A percentile compares a stretch with the other conserved stretches of the same genome.
These are phyloP conservation scores for Favolaschia claudopus DNA, from an alignment of 768 basidiomycete genomes.

Conservation along the genomic window DNA sequence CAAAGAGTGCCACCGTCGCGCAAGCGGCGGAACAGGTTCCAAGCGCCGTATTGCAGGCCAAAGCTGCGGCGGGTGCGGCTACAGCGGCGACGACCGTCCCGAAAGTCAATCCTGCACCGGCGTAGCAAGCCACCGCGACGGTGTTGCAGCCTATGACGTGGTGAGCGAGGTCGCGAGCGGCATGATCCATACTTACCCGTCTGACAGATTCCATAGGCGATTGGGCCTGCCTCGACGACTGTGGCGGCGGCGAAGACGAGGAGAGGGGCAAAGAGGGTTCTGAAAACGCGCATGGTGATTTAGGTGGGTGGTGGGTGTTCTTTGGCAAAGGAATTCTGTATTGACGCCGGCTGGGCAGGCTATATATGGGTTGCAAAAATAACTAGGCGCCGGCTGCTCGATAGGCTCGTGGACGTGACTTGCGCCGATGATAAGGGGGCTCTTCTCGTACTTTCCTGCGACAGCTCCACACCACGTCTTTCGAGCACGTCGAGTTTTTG, in stretches of 20 bases:
- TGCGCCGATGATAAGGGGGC: too few relatives aligned
- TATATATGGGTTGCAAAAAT: too few relatives aligned
- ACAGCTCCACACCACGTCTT: too few relatives aligned
- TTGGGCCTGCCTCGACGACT: constrained; percentile 37
- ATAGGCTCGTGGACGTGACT: too few relatives aligned
- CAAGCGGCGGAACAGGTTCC: constrained; percentile 53
- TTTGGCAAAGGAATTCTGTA: too few relatives aligned
- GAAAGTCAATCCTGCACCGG: constrained; percentile 47
- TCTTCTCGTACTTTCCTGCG: too few relatives aligned
- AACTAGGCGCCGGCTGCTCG: too few relatives aligned
- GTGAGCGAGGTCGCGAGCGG: not conserved
- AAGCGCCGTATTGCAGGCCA: constrained; percentile 49
- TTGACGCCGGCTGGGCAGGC: too few relatives aligned
- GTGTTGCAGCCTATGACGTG: constrained; percentile 41
- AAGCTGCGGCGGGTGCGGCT: constrained; percentile 41
- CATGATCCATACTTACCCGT: constrained; percentile 38
- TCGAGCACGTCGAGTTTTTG: too few relatives aligned
- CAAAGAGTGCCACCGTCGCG: constrained; percentile 41
- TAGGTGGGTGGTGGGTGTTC: not conserved
- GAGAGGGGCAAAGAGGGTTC: not conserved
- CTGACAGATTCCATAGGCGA: constrained; percentile 52
- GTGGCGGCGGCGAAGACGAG: not conserved
- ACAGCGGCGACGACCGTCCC: constrained; percentile 48
- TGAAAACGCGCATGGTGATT: constrained; percentile 8
- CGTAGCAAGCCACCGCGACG: constrained; percentile 50